Base-by-base conservation (phyloP, 345 rosid genomes). In the Citrus cavaleriei region DNA sequence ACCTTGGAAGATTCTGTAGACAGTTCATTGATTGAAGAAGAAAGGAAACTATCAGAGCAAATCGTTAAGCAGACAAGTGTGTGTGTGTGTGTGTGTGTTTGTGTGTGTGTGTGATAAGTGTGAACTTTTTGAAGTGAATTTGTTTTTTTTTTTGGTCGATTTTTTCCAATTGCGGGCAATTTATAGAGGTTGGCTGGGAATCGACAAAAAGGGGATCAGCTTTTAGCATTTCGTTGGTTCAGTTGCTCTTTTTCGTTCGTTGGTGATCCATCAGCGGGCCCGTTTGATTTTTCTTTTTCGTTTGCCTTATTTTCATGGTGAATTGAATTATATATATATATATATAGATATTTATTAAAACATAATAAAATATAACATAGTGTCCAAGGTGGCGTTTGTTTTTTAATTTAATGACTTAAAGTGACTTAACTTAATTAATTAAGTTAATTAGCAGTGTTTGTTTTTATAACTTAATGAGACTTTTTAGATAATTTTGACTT, bases 1-100 rank as follows among this genome's bases (percentile, higher is more conserved):
- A 92, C 97, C 91, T 89, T 28, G 89, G 79, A 54, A 90, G 93
- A 85, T 80, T 83, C 66, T 89, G 93, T 69, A 90, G 93, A 72
- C 90, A 88, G 74, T 88, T 88, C 98, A 90, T 90, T 68, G 55
- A 57, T 35, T 40, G 69, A 18, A 55, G 46, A 72, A 19, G 68
- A 65, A 74, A 63, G n/a, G 71, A 70, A 68, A 73, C 32, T n/a
- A 40, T 16, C 28, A 42, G 62, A 35, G 79, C 30, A 68, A 61
- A 74, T 80, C 30, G 55, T 13, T 12, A 65, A 21, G 51, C 30
- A 42, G 9, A 57, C 64, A 68, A 57, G 70, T 5, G n/a, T 12
- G 42, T 8, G 42, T 34, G 42, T 35, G 5, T 27, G 49, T 28
- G 0, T n/a, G n/a, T n/a, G n/a, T n/a, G n/a, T n/a, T n/a, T 5